phyloP scores from a whole-genome alignment of 768 basidiomycete species.

The Mycena leptocephala region DNA sequence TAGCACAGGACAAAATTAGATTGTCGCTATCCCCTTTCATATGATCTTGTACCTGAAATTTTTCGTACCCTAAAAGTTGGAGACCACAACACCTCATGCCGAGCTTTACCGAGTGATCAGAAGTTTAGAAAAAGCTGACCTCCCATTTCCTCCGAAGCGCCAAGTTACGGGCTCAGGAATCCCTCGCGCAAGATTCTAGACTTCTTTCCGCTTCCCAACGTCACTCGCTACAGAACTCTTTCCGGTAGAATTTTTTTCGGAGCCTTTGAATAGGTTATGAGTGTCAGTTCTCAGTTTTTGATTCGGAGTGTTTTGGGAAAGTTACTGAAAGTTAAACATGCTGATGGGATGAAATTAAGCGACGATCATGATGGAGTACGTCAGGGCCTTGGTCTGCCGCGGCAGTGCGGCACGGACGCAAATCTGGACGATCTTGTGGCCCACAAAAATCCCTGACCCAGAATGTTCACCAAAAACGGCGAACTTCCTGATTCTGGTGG shows the following conservation, averaged over 20 bases:
- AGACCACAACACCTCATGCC: conserved; percentile 24
- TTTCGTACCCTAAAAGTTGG: conserved; percentile 31
- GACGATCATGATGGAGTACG: conserved; percentile 24
- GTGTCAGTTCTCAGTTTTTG: neutral
- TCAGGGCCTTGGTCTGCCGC: neutral
- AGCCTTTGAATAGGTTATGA: neutral
- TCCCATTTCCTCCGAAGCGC: conserved; percentile 33
- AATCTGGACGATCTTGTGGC: neutral
- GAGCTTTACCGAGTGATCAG: conserved; percentile 21
- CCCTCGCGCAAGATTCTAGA: conserved; percentile 11
- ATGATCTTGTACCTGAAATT: conserved; percentile 28
- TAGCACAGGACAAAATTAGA: conserved; percentile 14
- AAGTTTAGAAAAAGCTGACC: conserved; percentile 15
- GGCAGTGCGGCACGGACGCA: conserved; percentile 28
- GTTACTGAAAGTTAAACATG: no score
- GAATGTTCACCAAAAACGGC: no score
- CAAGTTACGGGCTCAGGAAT: conserved; percentile 30
- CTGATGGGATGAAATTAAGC: conserved; percentile 11
- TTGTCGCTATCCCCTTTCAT: conserved; percentile 15
- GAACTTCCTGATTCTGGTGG: no score
- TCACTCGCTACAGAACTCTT: neutral
- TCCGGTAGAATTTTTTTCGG: neutral
- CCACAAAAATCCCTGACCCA: no score
- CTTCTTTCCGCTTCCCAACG: conserved; percentile 24
- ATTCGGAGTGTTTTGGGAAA: conserved; percentile 5